Conservation (phyloP, 441 rosid genomes). For the Melianthus villosus region DNA sequence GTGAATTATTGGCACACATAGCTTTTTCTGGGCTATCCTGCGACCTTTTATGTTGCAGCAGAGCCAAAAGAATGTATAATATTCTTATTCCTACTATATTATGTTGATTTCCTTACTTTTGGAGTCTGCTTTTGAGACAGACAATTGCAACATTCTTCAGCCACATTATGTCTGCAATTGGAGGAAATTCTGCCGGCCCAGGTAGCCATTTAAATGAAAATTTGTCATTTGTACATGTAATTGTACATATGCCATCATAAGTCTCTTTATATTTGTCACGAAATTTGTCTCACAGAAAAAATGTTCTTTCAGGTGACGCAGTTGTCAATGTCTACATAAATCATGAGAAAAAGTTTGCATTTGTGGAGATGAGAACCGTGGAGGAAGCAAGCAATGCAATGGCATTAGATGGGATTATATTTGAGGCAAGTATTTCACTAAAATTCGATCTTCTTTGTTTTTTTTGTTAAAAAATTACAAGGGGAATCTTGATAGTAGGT, state of each 20-base stretch:
- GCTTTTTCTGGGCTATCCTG: too few relatives aligned
- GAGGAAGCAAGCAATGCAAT: constrained; percentile 37
- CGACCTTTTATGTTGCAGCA: too few relatives aligned
- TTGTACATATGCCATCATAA: too few relatives aligned
- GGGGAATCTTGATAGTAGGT: background rate
- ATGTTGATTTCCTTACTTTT: too few relatives aligned
- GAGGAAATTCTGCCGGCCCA: constrained; percentile 19
- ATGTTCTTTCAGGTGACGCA: constrained; percentile 22
- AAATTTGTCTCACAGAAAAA: background rate
- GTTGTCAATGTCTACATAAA: constrained; percentile 37
- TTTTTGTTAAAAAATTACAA: background rate
- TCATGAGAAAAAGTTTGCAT: constrained; percentile 34
- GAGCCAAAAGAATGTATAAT: too few relatives aligned
- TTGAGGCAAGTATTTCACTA: constrained; percentile 17
- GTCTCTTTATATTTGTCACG: too few relatives aligned
- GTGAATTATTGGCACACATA: too few relatives aligned
- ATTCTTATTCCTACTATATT: too few relatives aligned
- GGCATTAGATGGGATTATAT: constrained; percentile 34
- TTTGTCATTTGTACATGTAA: too few relatives aligned
- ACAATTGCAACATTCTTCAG: constrained; percentile 19
- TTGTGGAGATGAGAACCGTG: constrained; percentile 39
- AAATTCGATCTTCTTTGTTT: background rate
- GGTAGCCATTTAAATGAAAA: constrained; percentile 8
- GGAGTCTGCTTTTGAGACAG: constrained; percentile 10
- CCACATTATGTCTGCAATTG: constrained; percentile 17